phyloP scores from a whole-genome alignment of 2,329 filamentous ascomycete species.

The Neophaeococcomyces mojaviensis region DNA sequence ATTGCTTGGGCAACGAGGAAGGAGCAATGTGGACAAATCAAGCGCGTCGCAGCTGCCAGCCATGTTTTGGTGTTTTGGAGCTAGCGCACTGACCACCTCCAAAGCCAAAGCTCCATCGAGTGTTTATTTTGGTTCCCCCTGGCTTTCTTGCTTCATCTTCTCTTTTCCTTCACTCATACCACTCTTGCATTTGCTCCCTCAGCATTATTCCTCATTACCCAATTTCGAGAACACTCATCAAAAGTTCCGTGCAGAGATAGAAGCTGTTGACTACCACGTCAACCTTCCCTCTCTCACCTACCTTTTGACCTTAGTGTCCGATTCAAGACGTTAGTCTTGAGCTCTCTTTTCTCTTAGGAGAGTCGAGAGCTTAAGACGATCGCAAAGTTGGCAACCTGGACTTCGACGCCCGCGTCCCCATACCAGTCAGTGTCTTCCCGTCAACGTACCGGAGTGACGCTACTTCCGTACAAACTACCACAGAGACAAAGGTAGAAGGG shows the following conservation, averaged over 20 bases:
- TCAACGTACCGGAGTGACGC: constrained; percentile 83
- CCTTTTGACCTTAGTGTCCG: constrained; percentile 10
- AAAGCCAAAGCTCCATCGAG: constrained; percentile 1
- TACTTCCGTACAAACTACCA: constrained; percentile 54
- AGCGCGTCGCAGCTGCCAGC: not conserved
- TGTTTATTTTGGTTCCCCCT: constrained; percentile 9
- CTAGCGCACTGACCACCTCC: constrained; percentile 7
- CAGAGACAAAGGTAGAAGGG: constrained; percentile 73
- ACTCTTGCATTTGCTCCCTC: not conserved
- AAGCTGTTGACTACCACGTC: constrained; percentile 6
- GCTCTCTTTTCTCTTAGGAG: constrained; percentile 26
- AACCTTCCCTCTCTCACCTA: constrained; percentile 3
- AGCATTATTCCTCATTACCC: constrained; percentile 1
- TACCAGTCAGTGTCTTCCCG: constrained; percentile 99
- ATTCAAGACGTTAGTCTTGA: constrained; percentile 22
- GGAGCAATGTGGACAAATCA: not conserved
- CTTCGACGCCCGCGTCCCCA: constrained; percentile 69
- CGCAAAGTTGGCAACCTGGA: constrained; percentile 24
- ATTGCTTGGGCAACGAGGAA: constrained; percentile 6
- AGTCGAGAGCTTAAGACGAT: constrained; percentile 25
- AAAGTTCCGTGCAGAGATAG: constrained; percentile 6
- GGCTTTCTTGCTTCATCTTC: not conserved
- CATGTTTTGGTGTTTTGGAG: constrained; percentile 5
- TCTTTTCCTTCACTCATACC: constrained; percentile 1
- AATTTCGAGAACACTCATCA: constrained; percentile 6